Evolutionary conservation across 331 rosid genomes (phyloP), one percentile per base, ranked within the genome.

Genomic region (Quercus tomentella): DNA sequence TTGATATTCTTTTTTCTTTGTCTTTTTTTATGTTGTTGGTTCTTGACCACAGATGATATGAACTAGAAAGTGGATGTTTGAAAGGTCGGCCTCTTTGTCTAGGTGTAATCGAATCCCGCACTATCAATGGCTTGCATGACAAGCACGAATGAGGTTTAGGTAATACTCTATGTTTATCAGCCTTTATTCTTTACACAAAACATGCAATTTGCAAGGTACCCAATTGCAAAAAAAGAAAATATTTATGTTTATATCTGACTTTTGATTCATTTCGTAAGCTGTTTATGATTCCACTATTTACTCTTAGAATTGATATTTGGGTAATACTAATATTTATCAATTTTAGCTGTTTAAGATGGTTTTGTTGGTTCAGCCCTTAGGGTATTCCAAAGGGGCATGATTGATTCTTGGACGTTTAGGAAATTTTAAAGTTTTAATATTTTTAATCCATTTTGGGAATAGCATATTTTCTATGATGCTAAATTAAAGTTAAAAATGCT

Each of bases 91-190:
- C 75, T 74, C 77, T 74, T 49, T 33, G 78, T 33, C 4, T 23
- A 54, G 79, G 73, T 73, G 81, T 70, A 56, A 71, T 84, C 76
- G 61, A 54, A 78, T 72, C 82, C 68, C 77, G 89, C 98, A 94
- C 97, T 89, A 22, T 90, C 85, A 78, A 82, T 77, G 97, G 96
- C 61, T 85, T 74, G 78, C 82, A 80, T 66, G 77, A 84, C 86
- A 84, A 75, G 87, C 77, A 51, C 60, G 71, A 76, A 71, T 21
- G 89, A 76, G 71, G 91, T 90, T 76, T 71, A 15, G 56, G 54
- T 74, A 22, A 62, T 8, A 56, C 81, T 84, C 76, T 74, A 10
- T 79, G 76, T 3, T 14, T 0, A 49, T 81, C 37, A 35, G 79
- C 72, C 1, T 84, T 84, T 84, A 85, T 88, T 86, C 87, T 76